Evolutionary conservation across 2,329 filamentous ascomycete species (phyloP).

Genomic region (Beauveria sp.): DNA sequence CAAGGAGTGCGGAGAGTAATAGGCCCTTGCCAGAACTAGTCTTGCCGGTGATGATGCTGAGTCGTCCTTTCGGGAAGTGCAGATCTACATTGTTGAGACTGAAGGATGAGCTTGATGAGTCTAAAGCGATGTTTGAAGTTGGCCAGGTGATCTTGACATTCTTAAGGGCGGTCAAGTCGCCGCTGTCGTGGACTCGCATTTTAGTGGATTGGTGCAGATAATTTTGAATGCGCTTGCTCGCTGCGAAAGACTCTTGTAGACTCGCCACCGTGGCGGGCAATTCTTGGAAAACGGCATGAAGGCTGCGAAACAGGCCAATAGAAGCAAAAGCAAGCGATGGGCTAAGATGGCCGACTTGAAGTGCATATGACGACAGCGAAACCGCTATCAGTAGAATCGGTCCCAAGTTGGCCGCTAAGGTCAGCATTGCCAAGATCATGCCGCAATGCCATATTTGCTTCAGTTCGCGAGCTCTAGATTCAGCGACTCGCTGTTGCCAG

Average conservation of each 20-base stretch:
- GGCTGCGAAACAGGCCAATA: slow-evolving; percentile 7
- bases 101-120: slow-evolving; percentile 41
- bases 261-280: slow-evolving; percentile 3
- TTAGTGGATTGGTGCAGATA: slow-evolving; percentile 2
- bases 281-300: slow-evolving; percentile 7
- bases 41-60: slow-evolving; percentile 61
- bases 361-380: slow-evolving; percentile 8
- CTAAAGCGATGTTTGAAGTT: slow-evolving; percentile 13
- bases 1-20: slow-evolving; percentile 58
- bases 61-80: slow-evolving; percentile 51
- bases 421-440: slow-evolving; percentile 5
- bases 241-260: slow-evolving; percentile 7
- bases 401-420: slow-evolving; percentile 3
- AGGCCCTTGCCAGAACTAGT: slow-evolving; percentile 66
- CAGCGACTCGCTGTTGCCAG: slow-evolving; percentile 1
- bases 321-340: slow-evolving; percentile 13
- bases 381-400: slow-evolving; percentile 7
- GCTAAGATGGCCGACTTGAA: background rate
- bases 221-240: slow-evolving; percentile 5
- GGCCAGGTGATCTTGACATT: slow-evolving; percentile 8
- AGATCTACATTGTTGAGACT: slow-evolving; percentile 51
- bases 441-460: slow-evolving; percentile 7
- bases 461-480: slow-evolving; percentile 4
- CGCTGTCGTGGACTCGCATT: background rate
- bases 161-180: background rate